These are phyloP conservation scores for Gossypium schwendimanii DNA, from an alignment of 441 rosid species.

Conservation along the genomic window DNA sequence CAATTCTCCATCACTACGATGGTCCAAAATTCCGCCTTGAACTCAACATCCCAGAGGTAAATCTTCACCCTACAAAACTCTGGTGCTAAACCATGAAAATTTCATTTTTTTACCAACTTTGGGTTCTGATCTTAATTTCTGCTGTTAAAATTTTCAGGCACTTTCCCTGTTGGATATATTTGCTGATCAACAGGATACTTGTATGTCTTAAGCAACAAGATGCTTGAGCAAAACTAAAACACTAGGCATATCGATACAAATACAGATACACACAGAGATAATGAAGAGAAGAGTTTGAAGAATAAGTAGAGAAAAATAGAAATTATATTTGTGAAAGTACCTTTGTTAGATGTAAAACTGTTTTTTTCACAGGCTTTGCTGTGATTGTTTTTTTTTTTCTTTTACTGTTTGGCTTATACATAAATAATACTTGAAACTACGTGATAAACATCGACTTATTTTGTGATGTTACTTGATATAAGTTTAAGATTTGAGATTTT, in stretches of 20 bases:
- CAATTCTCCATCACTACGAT: conserved; percentile 91
- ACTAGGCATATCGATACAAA: not conserved
- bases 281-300: not conserved
- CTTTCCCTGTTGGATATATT: conserved; percentile 83
- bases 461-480: not conserved
- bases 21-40: conserved; percentile 98
- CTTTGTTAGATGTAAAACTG: conserved; percentile 4
- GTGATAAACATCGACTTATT: not conserved
- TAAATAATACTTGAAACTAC: conserved; percentile 3
- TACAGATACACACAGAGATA: not conserved
- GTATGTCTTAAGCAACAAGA: conserved; percentile 19
- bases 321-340: not conserved
- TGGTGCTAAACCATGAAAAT: not conserved
- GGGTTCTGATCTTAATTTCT: not conserved
- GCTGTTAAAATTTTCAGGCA: conserved; percentile 37
- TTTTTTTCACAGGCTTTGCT: conserved; percentile 15
- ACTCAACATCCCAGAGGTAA: conserved; percentile 85
- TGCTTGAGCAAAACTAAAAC: conserved; percentile 14
- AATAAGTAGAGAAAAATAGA: not conserved
- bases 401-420: conserved; percentile 15
- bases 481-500: too few species aligned
- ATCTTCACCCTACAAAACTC: not conserved
- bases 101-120: not conserved
- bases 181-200: conserved; percentile 17
- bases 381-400: not conserved